phyloP scores from a whole-genome alignment of 176 grass and related monocot genomes.

The Cenchrus americanus region DNA sequence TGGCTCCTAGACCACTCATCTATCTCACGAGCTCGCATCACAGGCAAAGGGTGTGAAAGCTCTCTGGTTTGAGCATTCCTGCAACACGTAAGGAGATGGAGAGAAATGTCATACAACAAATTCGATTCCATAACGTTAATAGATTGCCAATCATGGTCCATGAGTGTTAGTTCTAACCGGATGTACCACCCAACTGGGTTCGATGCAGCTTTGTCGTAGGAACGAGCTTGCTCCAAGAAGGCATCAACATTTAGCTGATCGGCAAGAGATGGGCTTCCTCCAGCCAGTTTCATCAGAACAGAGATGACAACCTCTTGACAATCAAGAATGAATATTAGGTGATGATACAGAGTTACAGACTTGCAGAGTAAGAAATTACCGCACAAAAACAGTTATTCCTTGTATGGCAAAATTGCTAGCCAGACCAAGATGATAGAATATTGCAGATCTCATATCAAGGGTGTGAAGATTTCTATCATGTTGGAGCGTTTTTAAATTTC shows the following conservation, averaged over 20 bases:
- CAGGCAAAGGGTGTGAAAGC: constrained; percentile 85
- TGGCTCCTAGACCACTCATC: constrained; percentile 87
- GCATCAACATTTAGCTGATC: constrained; percentile 92
- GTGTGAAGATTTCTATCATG: too few relatives aligned
- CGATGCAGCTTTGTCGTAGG: constrained; percentile 85
- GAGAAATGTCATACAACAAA: not conserved
- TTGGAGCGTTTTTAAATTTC: too few relatives aligned
- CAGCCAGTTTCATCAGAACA: constrained; percentile 95
- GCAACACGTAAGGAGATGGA: not conserved
- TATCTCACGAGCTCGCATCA: constrained; percentile 82
- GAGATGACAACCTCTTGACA: constrained; percentile 97
- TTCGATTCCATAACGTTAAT: not conserved
- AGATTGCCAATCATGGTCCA: not conserved
- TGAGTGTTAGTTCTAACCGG: constrained; percentile 46
- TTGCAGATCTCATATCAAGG: too few relatives aligned
- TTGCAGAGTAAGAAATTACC: not conserved
- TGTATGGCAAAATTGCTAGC: not conserved
- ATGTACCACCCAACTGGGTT: constrained; percentile 91
- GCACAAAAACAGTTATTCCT: not conserved
- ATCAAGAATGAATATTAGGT: constrained; percentile 31
- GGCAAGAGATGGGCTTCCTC: constrained; percentile 83
- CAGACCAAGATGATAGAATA: not conserved
- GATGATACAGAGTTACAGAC: constrained; percentile 14
- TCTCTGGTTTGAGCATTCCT: constrained; percentile 91
- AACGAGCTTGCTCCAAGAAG: constrained; percentile 97